A percentile compares a stretch with the other conserved stretches of the same genome.
Conservation (phyloP, 164 flowering plant genomes). For the Vitis labrusca region DNA sequence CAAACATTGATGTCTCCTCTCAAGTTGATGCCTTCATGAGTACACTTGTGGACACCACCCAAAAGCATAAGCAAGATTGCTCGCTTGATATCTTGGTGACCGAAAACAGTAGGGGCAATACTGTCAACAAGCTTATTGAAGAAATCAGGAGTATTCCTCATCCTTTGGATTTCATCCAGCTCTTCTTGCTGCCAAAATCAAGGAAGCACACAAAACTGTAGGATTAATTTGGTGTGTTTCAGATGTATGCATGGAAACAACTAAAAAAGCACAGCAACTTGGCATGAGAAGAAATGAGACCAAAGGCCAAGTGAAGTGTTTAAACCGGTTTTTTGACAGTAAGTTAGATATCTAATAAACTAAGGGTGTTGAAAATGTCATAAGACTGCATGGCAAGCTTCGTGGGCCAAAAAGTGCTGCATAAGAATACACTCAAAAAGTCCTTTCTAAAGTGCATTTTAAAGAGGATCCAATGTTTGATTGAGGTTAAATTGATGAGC, state of each 20-base stretch:
- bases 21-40: slow-evolving; percentile 96
- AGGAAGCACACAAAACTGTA: neutral
- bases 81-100: slow-evolving; percentile 95
- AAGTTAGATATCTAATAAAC: no score
- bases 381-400: no score
- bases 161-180: slow-evolving; percentile 65
- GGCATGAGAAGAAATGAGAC: neutral
- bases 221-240: neutral
- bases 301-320: neutral
- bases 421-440: no score
- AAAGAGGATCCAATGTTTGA: no score
- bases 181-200: slow-evolving; percentile 65
- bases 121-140: slow-evolving; percentile 92
- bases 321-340: neutral
- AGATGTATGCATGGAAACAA: neutral
- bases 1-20: slow-evolving; percentile 98
- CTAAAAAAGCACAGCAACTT: neutral
- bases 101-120: slow-evolving; percentile 87
- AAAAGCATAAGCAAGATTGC: slow-evolving; percentile 92
- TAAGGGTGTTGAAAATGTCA: no score
- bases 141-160: slow-evolving; percentile 91
- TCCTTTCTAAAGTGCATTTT: no score
- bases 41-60: slow-evolving; percentile 93
- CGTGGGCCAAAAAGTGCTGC: no score
- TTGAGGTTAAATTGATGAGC: no score